A percentile compares a stretch with the other conserved stretches of the same genome.
These are phyloP conservation scores for Hortiboletus campestris DNA, from an alignment of 768 basidiomycete species.

Conservation along the genomic window DNA sequence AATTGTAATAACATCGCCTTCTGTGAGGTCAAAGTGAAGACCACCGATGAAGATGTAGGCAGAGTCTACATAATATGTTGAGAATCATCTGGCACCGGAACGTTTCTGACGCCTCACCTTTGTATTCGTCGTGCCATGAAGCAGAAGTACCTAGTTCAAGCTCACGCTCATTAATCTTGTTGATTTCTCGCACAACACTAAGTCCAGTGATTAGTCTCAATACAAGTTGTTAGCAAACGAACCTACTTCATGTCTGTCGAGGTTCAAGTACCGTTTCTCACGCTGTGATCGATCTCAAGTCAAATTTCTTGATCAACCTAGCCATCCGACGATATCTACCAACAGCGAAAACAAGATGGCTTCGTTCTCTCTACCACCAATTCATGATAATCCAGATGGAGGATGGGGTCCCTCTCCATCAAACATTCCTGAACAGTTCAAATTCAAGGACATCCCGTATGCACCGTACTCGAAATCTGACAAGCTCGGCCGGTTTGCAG, in stretches of 20 bases:
- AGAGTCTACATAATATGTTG: constrained; percentile 55
- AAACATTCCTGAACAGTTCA: constrained; percentile 86
- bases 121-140: constrained; percentile 98
- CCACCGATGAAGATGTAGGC: constrained; percentile 96
- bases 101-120: constrained; percentile 41
- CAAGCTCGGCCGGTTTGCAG: constrained; percentile 95
- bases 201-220: constrained; percentile 9
- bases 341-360: constrained; percentile 45
- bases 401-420: constrained; percentile 89
- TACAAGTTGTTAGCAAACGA: neutral
- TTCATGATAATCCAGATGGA: constrained; percentile 90
- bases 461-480: constrained; percentile 99
- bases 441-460: constrained; percentile 98
- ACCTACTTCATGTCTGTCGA: constrained; percentile 68
- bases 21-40: constrained; percentile 83
- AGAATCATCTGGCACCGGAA: neutral
- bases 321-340: constrained; percentile 1
- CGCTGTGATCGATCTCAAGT: constrained; percentile 2
- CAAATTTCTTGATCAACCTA: constrained; percentile 21
- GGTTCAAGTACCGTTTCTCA: constrained; percentile 21
- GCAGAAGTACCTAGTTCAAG: constrained; percentile 71
- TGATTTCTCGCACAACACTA: constrained; percentile 92
- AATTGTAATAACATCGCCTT: constrained; percentile 96
- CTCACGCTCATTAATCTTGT: constrained; percentile 88
- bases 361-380: constrained; percentile 82